phyloP scores from a whole-genome alignment of 768 basidiomycete species.

The Pholiota microspora region DNA sequence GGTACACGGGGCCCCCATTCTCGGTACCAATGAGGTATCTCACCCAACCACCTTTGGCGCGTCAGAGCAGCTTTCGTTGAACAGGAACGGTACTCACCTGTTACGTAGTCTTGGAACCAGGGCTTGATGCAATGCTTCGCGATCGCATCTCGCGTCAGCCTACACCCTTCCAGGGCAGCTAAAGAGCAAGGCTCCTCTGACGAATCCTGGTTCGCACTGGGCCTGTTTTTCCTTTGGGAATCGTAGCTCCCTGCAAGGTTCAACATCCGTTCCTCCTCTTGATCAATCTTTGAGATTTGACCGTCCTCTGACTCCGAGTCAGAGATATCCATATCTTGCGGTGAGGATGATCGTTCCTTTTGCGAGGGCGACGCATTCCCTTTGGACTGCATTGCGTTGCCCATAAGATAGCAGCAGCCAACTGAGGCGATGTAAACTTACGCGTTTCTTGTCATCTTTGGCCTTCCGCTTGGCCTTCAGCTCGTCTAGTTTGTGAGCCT shows the following conservation, averaged over 20 bases:
- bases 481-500: conserved; percentile 75
- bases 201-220: conserved; percentile 26
- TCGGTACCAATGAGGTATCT: conserved; percentile 77
- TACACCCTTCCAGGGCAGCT: conserved; percentile 58
- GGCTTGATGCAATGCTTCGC: conserved; percentile 71
- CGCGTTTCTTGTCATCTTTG: conserved; percentile 85
- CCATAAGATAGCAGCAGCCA: conserved; percentile 1
- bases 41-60: conserved; percentile 72
- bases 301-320: conserved; percentile 85
- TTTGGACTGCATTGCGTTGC: conserved; percentile 36
- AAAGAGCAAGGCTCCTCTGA: conserved; percentile 51
- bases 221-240: conserved; percentile 2
- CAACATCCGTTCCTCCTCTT: conserved; percentile 60
- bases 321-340: conserved; percentile 86
- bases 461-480: conserved; percentile 85
- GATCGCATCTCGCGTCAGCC: conserved; percentile 67
- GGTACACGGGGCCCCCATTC: conserved; percentile 59
- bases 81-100: conserved; percentile 46
- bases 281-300: conserved; percentile 69
- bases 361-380: conserved; percentile 45
- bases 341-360: conserved; percentile 73
- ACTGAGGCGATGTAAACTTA: conserved; percentile 31
- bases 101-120: conserved; percentile 84
- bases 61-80: conserved; percentile 1
- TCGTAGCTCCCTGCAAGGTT: conserved; percentile 22